Evolutionary conservation across 1,284 basidiomycete genomes (phyloP).

Genomic region (Entoloma clypeatum): DNA sequence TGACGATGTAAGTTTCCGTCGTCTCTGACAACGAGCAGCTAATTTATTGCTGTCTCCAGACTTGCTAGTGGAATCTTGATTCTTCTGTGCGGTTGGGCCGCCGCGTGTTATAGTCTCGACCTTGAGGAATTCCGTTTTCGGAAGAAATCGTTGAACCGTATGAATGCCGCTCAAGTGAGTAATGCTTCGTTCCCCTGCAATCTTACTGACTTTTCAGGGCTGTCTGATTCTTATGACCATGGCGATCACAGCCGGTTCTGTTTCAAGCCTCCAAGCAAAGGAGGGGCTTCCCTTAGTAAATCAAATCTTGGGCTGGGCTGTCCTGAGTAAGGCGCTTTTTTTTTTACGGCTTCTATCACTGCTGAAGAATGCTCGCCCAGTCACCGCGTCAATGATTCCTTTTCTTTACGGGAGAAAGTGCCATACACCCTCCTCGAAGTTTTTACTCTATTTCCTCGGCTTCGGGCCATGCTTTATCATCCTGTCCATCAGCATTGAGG

Average conservation of each 20-base stretch:
- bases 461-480: slow-evolving; percentile 79
- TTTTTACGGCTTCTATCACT: slow-evolving; percentile 1
- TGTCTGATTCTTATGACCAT: slow-evolving; percentile 47
- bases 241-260: slow-evolving; percentile 54
- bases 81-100: slow-evolving; percentile 11
- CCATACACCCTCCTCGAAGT: slow-evolving; percentile 43
- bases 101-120: slow-evolving; percentile 11
- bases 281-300: slow-evolving; percentile 62
- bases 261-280: slow-evolving; percentile 59
- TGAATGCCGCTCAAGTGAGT: too few species aligned
- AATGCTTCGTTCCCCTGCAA: neutral
- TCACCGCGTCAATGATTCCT: slow-evolving; percentile 48
- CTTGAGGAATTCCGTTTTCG: too few species aligned
- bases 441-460: slow-evolving; percentile 62
- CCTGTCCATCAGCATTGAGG: slow-evolving; percentile 81
- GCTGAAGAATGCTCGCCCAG: slow-evolving; percentile 29
- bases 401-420: slow-evolving; percentile 36
- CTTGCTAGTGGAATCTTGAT: slow-evolving; percentile 28
- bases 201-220: slow-evolving; percentile 22
- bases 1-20: slow-evolving; percentile 49
- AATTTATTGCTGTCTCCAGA: slow-evolving; percentile 13
- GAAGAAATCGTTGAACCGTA: too few species aligned
- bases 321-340: slow-evolving; percentile 48
- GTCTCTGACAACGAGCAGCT: neutral
- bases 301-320: slow-evolving; percentile 64